Base-by-base conservation (phyloP, 495 filamentous ascomycete species). In the Saxophila tyrrhenica region DNA sequence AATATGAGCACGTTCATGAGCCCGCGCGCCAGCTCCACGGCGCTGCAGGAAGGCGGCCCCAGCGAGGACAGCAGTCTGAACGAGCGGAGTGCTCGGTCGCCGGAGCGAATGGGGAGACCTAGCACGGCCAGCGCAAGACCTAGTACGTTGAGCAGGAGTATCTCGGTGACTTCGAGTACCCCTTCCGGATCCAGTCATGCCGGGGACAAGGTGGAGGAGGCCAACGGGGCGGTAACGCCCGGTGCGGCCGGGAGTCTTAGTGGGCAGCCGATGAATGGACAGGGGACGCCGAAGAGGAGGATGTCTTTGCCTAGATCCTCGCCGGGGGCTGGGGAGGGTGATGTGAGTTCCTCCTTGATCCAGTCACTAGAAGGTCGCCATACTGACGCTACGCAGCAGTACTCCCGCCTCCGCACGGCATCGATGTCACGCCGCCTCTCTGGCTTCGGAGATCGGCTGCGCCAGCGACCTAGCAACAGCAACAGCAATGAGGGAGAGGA, bases 1-100 rank as follows among this genome's bases (percentile, higher is more conserved):
- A 75, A 70, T 25, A 72, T 72, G 57, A 63, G 61, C 25, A 58
- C 54, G 2, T 58, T 61, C 42, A 45, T 60, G 23, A 39, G 54
- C 11, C 24, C 53, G 24, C 54, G 25, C 17, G 44, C 32, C 16
- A 19, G 16, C 22, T 16, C 1, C 50, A 25, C 32, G 15, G 23
- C 17, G 45, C 45, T 22, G 46, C 21, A 16, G 22, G 29, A 38
- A 0, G 58, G 57, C 21, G 51, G 57, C 16, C 57, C 45, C 54
- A 58, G 58, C 19, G 39, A 39, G 24, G 25, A 50, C 17, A 54
- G 52, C 7, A 51, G 24, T 25, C 24, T 39, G 41, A 15, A 38
- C 8, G 48, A 52, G 7, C 35, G 38, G 2, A 35, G 29, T 35
- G 29, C 7, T 5, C 13, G 13, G 5, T 35, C 29, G 29, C 29